Percentiles rank a stretch among this genome's conserved stretches.
Conservation (phyloP, 805 yeast genomes). For the Lachancea cidri region DNA sequence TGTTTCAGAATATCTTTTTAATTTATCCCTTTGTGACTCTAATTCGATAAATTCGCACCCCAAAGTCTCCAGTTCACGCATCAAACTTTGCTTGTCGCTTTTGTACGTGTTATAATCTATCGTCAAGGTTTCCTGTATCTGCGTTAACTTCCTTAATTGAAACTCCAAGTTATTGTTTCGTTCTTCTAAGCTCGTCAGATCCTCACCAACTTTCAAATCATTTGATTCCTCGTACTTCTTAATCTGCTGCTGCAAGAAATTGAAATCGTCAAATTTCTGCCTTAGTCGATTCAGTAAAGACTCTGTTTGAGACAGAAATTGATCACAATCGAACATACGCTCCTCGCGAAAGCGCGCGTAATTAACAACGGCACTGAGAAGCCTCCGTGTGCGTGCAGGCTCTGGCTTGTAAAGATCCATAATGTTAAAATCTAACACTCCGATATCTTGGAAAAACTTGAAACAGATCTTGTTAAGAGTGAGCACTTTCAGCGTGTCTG, state of each 20-base stretch:
- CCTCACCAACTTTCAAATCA: constrained; percentile 18
- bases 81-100: constrained; percentile 51
- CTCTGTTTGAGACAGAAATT: constrained; percentile 51
- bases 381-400: constrained; percentile 53
- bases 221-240: constrained; percentile 33
- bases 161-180: constrained; percentile 54
- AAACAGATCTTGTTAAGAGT: constrained; percentile 56
- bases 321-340: constrained; percentile 63
- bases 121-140: constrained; percentile 56
- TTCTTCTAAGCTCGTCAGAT: constrained; percentile 40
- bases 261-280: constrained; percentile 39
- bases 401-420: constrained; percentile 77
- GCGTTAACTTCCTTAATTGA: constrained; percentile 56
- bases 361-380: constrained; percentile 78
- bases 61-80: constrained; percentile 56
- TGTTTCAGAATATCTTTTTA: constrained; percentile 55
- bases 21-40: constrained; percentile 52
- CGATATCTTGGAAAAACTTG: constrained; percentile 64
- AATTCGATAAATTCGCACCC: constrained; percentile 53
- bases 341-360: constrained; percentile 82
- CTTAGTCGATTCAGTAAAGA: constrained; percentile 42
- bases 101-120: constrained; percentile 61
- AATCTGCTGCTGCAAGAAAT: constrained; percentile 33
- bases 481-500: constrained; percentile 44
- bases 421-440: constrained; percentile 70